Percentiles rank a stretch among this genome's conserved stretches.
These are phyloP conservation scores for Coprinopsis cinerea DNA, from an alignment of 768 basidiomycete genomes.

Conservation along the genomic window DNA sequence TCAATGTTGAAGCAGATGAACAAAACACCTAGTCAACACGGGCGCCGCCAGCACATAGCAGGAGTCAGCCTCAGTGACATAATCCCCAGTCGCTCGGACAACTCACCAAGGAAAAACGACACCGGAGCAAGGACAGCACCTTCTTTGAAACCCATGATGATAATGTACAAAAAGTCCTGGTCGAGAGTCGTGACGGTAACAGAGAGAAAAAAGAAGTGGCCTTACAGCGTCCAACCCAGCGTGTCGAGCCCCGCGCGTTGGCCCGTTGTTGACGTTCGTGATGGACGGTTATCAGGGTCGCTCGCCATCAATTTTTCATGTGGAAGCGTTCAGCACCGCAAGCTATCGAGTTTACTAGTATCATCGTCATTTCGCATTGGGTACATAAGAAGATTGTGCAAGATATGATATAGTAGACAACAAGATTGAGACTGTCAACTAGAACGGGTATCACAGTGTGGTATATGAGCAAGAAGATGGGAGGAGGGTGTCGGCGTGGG, in stretches of 20 bases:
- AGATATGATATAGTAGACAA: conserved; percentile 8
- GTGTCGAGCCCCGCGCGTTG: neutral
- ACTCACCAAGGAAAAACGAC: conserved; percentile 84
- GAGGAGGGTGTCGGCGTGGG: neutral
- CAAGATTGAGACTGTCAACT: conserved; percentile 9
- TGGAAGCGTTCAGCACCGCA: neutral
- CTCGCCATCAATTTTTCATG: conserved; percentile 3
- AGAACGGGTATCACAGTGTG: conserved; percentile 33
- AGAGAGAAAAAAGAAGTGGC: neutral
- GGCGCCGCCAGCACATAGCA: no score
- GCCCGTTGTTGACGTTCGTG: neutral
- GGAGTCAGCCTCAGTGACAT: no score
- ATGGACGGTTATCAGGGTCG: neutral
- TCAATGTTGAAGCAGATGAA: conserved; percentile 87
- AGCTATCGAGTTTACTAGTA: no score
- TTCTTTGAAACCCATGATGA: conserved; percentile 90
- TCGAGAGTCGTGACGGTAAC: neutral
- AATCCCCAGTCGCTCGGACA: neutral
- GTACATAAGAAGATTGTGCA: neutral
- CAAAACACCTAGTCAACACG: conserved; percentile 75
- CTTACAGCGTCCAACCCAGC: neutral
- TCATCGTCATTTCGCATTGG: no score
- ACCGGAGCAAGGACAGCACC: conserved; percentile 84
- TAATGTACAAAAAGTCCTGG: conserved; percentile 23
- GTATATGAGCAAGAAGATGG: conserved; percentile 23